Conservation (phyloP, 1,139 yeast genomes). For the Kodamaea plutei region DNA sequence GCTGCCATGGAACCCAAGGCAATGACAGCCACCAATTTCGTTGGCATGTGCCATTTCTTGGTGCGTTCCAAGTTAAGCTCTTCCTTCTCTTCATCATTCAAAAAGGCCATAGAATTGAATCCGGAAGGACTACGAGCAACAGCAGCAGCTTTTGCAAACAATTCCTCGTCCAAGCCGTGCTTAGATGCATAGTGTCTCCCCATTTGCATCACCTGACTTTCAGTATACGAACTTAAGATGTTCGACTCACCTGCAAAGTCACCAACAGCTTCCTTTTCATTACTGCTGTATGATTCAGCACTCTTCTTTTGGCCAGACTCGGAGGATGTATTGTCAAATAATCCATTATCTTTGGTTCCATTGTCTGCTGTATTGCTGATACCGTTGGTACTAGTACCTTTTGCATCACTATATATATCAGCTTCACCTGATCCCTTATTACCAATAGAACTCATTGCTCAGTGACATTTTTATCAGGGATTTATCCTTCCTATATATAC, state of each 20-base stretch:
- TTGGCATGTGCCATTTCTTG: constrained; percentile 64
- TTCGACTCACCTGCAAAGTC: constrained; percentile 22
- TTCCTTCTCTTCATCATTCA: constrained; percentile 55
- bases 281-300: constrained; percentile 3
- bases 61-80: constrained; percentile 54
- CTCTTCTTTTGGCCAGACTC: constrained; percentile 4
- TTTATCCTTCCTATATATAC: too few species aligned
- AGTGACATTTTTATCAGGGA: too few species aligned
- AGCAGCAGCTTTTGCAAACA: constrained; percentile 71
- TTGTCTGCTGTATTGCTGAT: too few species aligned
- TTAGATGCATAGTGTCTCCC: constrained; percentile 66
- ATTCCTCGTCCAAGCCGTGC: constrained; percentile 58
- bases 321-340: constrained; percentile 6
- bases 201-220: constrained; percentile 63
- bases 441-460: too few species aligned
- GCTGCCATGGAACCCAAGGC: constrained; percentile 84
- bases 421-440: too few species aligned
- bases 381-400: too few species aligned
- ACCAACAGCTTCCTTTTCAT: constrained; percentile 3
- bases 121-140: constrained; percentile 64
- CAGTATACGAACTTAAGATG: constrained; percentile 58
- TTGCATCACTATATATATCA: too few species aligned
- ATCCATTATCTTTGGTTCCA: constrained; percentile 3
- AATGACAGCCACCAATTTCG: constrained; percentile 56
- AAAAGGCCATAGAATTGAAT: constrained; percentile 54